phyloP scores from a whole-genome alignment of 164 flowering plant species.

The Akebia trifoliata region DNA sequence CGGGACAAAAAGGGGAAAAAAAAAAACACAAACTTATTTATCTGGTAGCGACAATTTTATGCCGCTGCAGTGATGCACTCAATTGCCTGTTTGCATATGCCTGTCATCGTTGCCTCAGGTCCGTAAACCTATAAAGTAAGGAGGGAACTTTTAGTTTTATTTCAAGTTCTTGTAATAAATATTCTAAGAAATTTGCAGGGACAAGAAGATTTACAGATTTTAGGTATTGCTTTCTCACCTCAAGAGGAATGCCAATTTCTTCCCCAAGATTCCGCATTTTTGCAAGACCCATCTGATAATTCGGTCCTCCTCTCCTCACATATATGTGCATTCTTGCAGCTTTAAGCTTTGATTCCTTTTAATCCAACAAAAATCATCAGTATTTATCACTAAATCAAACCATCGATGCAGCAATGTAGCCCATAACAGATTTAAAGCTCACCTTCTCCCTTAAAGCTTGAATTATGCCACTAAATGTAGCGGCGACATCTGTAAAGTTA shows the following conservation, averaged over 20 bases:
- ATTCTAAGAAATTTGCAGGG: neutral
- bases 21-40: neutral
- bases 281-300: conserved; percentile 81
- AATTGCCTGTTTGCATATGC: conserved; percentile 76
- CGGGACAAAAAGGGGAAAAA: neutral
- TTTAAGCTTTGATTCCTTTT: conserved; percentile 74
- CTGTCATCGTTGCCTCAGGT: conserved; percentile 80
- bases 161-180: neutral
- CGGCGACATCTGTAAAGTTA: conserved; percentile 83
- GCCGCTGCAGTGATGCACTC: conserved; percentile 60
- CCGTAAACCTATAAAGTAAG: conserved; percentile 52
- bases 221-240: conserved; percentile 34
- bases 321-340: conserved; percentile 68
- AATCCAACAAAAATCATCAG: neutral
- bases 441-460: conserved; percentile 83
- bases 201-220: neutral
- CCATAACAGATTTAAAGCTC: conserved; percentile 1
- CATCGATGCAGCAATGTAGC: neutral
- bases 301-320: conserved; percentile 89
- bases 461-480: conserved; percentile 78
- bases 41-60: conserved; percentile 14
- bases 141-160: neutral
- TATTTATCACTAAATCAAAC: neutral
- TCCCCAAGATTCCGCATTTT: conserved; percentile 71
- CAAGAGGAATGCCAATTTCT: conserved; percentile 74